These are phyloP conservation scores for Lenwebbia sp. DNA, from an alignment of 345 rosid genomes.

Conservation along the genomic window DNA sequence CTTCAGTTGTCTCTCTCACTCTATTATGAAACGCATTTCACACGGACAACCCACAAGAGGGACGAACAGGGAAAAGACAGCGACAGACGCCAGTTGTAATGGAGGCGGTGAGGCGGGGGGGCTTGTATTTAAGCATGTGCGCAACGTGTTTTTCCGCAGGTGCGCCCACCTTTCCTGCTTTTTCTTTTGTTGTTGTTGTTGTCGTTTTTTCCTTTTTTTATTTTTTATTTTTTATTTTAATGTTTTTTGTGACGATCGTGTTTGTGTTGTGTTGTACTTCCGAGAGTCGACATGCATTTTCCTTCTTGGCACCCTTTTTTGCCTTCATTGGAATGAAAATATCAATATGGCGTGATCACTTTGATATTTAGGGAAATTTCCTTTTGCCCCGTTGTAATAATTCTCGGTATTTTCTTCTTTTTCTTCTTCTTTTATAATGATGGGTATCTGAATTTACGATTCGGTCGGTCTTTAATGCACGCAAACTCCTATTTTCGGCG, in stretches of 20 bases:
- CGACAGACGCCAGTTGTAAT: background rate
- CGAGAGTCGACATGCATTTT: too few species aligned
- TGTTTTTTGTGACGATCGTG: background rate
- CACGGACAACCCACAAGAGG: background rate
- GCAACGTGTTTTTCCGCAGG: background rate
- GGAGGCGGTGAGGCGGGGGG: background rate
- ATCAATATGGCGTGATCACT: background rate
- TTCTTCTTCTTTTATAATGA: too few species aligned
- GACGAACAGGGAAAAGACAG: background rate
- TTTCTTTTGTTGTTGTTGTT: background rate
- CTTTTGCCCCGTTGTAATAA: background rate
- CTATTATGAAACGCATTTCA: background rate
- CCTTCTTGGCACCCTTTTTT: too few species aligned
- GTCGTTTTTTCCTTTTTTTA: background rate
- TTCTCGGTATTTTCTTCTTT: too few species aligned
- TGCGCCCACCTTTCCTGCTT: background rate
- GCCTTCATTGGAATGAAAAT: background rate
- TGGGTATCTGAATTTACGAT: background rate
- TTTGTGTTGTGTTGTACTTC: background rate
- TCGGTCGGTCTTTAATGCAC: background rate
- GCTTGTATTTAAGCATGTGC: background rate
- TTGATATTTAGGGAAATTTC: background rate
- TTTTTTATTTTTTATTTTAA: too few species aligned
- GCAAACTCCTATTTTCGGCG: too few species aligned
- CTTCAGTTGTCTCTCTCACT: background rate